Conservation (phyloP, 352 stramenopile species). For the Phytophthora quininea region DNA sequence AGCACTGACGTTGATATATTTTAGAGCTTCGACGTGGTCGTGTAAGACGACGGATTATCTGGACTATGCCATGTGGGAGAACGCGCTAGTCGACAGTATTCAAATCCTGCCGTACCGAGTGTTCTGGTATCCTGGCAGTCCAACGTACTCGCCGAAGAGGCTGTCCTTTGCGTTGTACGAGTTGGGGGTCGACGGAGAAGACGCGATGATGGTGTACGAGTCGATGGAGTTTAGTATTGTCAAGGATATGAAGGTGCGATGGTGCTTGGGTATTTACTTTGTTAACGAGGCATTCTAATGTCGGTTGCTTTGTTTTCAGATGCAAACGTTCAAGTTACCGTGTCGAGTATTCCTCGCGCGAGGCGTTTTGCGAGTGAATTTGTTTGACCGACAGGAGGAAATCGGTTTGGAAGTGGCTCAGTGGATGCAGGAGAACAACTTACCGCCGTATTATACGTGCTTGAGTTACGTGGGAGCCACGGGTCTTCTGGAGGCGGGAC, state of each 20-base stretch:
- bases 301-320: constrained; percentile 18
- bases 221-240: constrained; percentile 57
- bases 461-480: constrained; percentile 73
- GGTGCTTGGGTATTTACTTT: too few relatives aligned
- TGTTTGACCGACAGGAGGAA: constrained; percentile 63
- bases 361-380: constrained; percentile 60
- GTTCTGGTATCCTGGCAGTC: constrained; percentile 77
- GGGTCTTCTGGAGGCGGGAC: constrained; percentile 30
- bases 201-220: constrained; percentile 44
- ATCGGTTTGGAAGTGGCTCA: constrained; percentile 54
- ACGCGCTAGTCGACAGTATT: constrained; percentile 51
- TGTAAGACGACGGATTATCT: constrained; percentile 59
- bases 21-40: constrained; percentile 48
- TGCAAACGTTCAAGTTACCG: constrained; percentile 64
- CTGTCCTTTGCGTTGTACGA: constrained; percentile 73
- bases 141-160: constrained; percentile 66
- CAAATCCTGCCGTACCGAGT: constrained; percentile 77
- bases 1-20: too few relatives aligned
- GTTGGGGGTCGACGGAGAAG: constrained; percentile 22
- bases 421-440: constrained; percentile 57
- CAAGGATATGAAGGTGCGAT: constrained; percentile 61
- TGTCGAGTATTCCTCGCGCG: constrained; percentile 49
- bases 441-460: constrained; percentile 75
- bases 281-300: too few relatives aligned
- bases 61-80: constrained; percentile 56